phyloP scores from a whole-genome alignment of 441 rosid genomes.

The Croton laevigatus region DNA sequence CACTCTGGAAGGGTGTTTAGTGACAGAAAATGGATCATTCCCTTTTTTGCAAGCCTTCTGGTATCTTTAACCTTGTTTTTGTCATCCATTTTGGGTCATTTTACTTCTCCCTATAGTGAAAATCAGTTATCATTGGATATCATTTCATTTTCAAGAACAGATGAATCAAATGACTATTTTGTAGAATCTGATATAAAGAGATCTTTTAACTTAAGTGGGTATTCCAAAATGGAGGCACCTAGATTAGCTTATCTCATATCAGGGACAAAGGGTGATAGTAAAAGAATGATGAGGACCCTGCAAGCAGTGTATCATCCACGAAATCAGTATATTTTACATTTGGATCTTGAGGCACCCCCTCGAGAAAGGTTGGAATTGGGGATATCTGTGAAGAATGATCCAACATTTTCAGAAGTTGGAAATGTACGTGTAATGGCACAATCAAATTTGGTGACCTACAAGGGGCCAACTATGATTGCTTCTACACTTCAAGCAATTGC shows the following conservation, averaged over 20 bases:
- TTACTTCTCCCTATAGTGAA: slow-evolving; percentile 41
- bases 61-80: slow-evolving; percentile 61
- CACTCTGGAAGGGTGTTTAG: slow-evolving; percentile 67
- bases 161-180: slow-evolving; percentile 60
- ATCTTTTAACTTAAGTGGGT: slow-evolving; percentile 30
- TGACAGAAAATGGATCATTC: slow-evolving; percentile 84
- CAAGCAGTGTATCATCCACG: slow-evolving; percentile 96
- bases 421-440: slow-evolving; percentile 90
- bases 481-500: slow-evolving; percentile 92
- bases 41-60: slow-evolving; percentile 76
- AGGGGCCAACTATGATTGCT: slow-evolving; percentile 95
- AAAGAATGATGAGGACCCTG: slow-evolving; percentile 92
- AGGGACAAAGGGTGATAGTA: slow-evolving; percentile 91
- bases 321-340: slow-evolving; percentile 88
- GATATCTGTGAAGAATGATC: slow-evolving; percentile 64
- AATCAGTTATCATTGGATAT: slow-evolving; percentile 54
- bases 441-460: slow-evolving; percentile 89
- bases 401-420: slow-evolving; percentile 64
- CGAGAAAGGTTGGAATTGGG: slow-evolving; percentile 81
- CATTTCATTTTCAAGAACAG: slow-evolving; percentile 38
- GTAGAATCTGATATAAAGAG: slow-evolving; percentile 61
- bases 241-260: slow-evolving; percentile 91
- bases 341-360: slow-evolving; percentile 96
- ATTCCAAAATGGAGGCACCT: slow-evolving; percentile 48
- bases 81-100: slow-evolving; percentile 42